Evolutionary conservation across 306 rosid species (phyloP), one percentile per base, ranked within the genome.

Genomic region (Casuarina equisetifolia): DNA sequence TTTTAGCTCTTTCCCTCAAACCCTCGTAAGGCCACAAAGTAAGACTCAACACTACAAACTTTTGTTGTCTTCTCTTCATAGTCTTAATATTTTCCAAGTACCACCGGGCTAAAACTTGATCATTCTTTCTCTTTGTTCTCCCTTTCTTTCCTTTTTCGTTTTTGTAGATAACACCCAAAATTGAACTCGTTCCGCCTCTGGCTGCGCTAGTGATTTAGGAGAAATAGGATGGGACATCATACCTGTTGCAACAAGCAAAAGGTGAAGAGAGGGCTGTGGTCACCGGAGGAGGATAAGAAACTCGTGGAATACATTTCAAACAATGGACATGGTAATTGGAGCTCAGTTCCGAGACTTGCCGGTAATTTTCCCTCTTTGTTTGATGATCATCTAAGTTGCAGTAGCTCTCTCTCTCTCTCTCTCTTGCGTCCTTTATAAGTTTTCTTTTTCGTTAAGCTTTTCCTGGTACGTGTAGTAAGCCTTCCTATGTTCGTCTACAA

Each of bases 181-280:
- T 71, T 78, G 45, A n/a, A 78, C 76, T 78, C 75, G 19, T 57
- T 80, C 61, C 39, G 53, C 66, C 80, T 42, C 63, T 74, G 75
- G 36, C 64, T 74, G 39, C 32, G 46, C 76, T 48, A 59, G 17
- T 46, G 51, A 55, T 70, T 61, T 73, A 54, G n/a, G 64, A 68
- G 42, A 35, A 42, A 42, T 20, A 20, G 35, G 71, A 94, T 92
- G 98, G 97, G 95, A 53, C 92, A 88, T 74, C 98, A 92, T 87
- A 92, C 97, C 52, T 95, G 99, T 82, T 95, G 99, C 84, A 92
- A 88, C 88, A 92, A 92, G 80, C 97, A 95, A 93, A 92, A 92
- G 80, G 99, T 95, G 74, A 92, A 92, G 91, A 92, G 97, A 72
- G 99, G 99, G 19, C 53, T 95, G 20, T 95, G 99, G 99, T 95